A percentile compares a stretch with the other conserved stretches of the same genome.
phyloP scores from a whole-genome alignment of 345 rosid genomes.

The Populus simonii region DNA sequence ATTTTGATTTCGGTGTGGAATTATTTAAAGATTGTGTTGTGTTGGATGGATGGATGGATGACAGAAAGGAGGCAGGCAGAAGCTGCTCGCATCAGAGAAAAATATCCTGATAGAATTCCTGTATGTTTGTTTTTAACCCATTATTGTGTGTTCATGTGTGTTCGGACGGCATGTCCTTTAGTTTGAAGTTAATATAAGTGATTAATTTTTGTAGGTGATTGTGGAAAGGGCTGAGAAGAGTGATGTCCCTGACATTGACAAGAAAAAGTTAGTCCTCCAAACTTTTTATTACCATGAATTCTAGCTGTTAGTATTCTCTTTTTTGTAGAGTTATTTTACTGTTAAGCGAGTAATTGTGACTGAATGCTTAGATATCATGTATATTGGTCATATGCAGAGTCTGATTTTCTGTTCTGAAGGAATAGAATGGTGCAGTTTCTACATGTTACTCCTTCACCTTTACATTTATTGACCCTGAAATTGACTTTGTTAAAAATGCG shows the following conservation, averaged over 20 bases:
- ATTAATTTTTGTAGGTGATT: slow-evolving; percentile 54
- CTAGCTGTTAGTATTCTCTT: not conserved
- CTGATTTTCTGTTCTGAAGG: too few relatives aligned
- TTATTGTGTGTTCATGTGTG: not conserved
- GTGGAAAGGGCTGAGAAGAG: slow-evolving; percentile 94
- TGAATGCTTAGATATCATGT: too few relatives aligned
- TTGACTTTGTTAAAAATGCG: not conserved
- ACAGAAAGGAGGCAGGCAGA: slow-evolving; percentile 97
- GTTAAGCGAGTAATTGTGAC: too few relatives aligned
- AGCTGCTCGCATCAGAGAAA: slow-evolving; percentile 87
- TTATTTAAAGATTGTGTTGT: not conserved
- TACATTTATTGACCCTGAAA: too few relatives aligned
- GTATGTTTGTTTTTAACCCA: slow-evolving; percentile 31
- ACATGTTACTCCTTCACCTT: too few relatives aligned
- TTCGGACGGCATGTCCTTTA: not conserved
- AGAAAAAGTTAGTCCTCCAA: slow-evolving; percentile 64
- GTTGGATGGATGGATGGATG: slow-evolving; percentile 4
- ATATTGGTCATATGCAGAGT: too few relatives aligned
- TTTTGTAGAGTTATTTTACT: too few relatives aligned
- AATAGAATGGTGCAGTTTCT: too few relatives aligned
- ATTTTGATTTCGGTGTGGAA: not conserved
- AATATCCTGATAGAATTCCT: slow-evolving; percentile 94
- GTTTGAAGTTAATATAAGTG: not conserved
- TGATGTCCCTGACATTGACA: slow-evolving; percentile 95
- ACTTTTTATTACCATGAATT: not conserved